A percentile compares a stretch with the other conserved stretches of the same genome.
Conservation (phyloP, 305 asterid genomes). For the Fraxinus sp. region DNA sequence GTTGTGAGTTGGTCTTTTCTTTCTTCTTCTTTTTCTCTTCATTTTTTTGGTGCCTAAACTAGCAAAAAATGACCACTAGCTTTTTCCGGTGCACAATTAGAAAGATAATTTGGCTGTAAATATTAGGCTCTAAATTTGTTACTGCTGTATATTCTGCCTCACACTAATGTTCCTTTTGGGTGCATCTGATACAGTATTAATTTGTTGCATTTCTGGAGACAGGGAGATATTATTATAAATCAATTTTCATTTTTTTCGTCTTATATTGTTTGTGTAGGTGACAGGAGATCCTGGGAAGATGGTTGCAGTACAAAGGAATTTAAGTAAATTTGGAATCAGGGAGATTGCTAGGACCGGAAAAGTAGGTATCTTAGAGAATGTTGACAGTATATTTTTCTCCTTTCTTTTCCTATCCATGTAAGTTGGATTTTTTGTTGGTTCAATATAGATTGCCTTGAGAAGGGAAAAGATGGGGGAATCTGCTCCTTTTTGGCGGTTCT, state of each 20-base stretch:
- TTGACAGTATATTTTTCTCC: neutral
- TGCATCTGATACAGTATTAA: slow-evolving; percentile 10
- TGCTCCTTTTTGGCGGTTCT: slow-evolving; percentile 98
- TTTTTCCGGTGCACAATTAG: neutral
- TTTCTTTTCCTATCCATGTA: slow-evolving; percentile 2
- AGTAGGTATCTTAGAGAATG: slow-evolving; percentile 39
- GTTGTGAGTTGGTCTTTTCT: neutral
- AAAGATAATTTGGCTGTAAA: slow-evolving; percentile 6
- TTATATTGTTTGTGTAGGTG: slow-evolving; percentile 45
- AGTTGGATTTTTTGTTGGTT: slow-evolving; percentile 25
- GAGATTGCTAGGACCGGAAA: slow-evolving; percentile 98
- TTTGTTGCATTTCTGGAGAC: neutral
- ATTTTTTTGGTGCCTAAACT: neutral
- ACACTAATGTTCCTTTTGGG: neutral
- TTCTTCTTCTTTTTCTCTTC: neutral
- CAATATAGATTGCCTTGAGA: slow-evolving; percentile 83
- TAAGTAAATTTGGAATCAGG: slow-evolving; percentile 85
- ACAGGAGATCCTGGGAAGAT: slow-evolving; percentile 99
- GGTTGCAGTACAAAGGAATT: slow-evolving; percentile 84
- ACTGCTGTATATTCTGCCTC: slow-evolving; percentile 2
- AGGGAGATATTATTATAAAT: neutral
- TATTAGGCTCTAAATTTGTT: neutral
- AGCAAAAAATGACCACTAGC: neutral
- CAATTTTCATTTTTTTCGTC: slow-evolving; percentile 14
- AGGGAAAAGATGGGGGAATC: slow-evolving; percentile 96